Evolutionary conservation across 1,139 yeast genomes (phyloP).

Genomic region (Hemisphaericaspora subhashii): DNA sequence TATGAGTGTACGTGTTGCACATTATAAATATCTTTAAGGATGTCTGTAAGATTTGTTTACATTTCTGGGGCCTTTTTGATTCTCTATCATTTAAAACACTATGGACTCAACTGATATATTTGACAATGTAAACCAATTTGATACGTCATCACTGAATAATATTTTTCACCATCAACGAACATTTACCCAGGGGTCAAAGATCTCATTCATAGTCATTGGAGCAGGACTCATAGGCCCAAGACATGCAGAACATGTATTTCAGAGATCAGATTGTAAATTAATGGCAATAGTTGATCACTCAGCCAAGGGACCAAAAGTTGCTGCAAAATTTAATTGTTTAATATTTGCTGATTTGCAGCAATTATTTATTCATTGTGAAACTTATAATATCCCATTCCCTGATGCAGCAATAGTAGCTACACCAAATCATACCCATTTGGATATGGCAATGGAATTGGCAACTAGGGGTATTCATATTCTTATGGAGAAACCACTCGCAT

Average conservation of each 20-base stretch:
- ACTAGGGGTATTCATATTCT: constrained; percentile 33
- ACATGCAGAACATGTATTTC: constrained; percentile 35
- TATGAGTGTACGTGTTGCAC: not conserved
- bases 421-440: constrained; percentile 41
- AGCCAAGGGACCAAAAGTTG: constrained; percentile 37
- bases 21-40: too few relatives aligned
- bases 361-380: constrained; percentile 28
- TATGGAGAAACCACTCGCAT: constrained; percentile 40
- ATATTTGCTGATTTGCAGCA: constrained; percentile 32
- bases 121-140: constrained; percentile 5
- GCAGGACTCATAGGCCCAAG: constrained; percentile 47
- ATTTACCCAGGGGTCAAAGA: not conserved
- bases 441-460: constrained; percentile 34
- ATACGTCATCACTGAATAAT: not conserved
- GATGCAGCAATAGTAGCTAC: constrained; percentile 44
- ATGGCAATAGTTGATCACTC: constrained; percentile 43
- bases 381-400: constrained; percentile 22
- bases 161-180: not conserved
- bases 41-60: too few relatives aligned
- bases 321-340: constrained; percentile 27
- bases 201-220: constrained; percentile 20
- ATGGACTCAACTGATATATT: constrained; percentile 5
- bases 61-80: not conserved
- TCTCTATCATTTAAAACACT: not conserved
- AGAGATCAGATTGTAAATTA: constrained; percentile 27